Percentiles rank a stretch among this genome's conserved stretches.
phyloP scores from a whole-genome alignment of 345 rosid species.

The Barbarea vulgaris region DNA sequence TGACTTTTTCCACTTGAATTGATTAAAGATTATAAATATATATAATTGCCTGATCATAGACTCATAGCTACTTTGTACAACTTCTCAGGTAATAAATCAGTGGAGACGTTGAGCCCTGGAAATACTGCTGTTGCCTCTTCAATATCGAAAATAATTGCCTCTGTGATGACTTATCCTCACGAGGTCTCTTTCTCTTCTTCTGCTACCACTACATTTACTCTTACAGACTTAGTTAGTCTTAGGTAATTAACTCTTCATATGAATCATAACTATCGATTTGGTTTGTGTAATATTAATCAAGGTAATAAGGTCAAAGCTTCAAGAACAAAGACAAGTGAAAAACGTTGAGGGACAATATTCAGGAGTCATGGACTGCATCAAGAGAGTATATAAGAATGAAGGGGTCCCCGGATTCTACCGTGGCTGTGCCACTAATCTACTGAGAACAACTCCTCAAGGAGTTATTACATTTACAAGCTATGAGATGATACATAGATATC shows the following conservation, averaged over 20 bases:
- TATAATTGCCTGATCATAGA: constrained; percentile 35
- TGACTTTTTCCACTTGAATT: background rate
- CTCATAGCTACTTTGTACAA: background rate
- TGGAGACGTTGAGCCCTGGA: constrained; percentile 59
- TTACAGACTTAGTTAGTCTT: background rate
- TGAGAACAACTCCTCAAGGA: constrained; percentile 88
- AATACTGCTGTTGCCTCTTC: constrained; percentile 82
- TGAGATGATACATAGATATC: constrained; percentile 66
- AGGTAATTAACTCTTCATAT: background rate
- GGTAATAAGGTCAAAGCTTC: constrained; percentile 91
- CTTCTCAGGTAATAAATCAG: constrained; percentile 61
- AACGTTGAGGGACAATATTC: constrained; percentile 48
- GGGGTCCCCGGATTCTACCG: constrained; percentile 81
- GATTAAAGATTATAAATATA: background rate
- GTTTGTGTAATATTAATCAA: background rate
- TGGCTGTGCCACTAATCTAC: constrained; percentile 74
- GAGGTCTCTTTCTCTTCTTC: constrained; percentile 55
- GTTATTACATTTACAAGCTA: constrained; percentile 81
- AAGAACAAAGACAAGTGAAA: constrained; percentile 84
- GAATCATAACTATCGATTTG: too few species aligned
- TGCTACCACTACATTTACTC: background rate
- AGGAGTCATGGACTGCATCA: constrained; percentile 77
- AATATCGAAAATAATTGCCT: constrained; percentile 76
- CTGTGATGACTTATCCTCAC: constrained; percentile 86
- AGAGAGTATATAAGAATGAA: constrained; percentile 68